These are phyloP conservation scores for Fonsecaea nubica DNA, from an alignment of 2,329 filamentous ascomycete species.

Conservation along the genomic window DNA sequence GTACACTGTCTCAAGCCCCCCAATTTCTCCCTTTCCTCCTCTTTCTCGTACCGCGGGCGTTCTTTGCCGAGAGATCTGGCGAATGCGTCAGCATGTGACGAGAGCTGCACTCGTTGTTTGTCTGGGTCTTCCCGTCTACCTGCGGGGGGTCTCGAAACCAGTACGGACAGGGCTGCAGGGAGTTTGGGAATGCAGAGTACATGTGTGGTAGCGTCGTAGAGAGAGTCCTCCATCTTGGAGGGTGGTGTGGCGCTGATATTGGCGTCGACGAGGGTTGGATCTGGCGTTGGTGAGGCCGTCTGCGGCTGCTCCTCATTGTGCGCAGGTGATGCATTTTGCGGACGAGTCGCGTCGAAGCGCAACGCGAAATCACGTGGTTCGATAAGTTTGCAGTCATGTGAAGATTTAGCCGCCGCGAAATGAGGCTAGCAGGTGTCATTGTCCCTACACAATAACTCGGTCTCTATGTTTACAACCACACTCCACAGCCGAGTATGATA, in stretches of 20 bases:
- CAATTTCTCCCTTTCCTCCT: conserved; percentile 34
- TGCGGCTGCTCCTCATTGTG: background rate
- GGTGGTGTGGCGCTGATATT: background rate
- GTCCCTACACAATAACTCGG: too few relatives aligned
- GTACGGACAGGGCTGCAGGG: conserved; percentile 16
- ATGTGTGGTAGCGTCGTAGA: conserved; percentile 34
- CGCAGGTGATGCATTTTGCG: background rate
- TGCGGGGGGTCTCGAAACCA: conserved; percentile 15
- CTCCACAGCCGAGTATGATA: too few relatives aligned
- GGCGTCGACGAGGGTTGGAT: background rate
- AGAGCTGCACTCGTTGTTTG: conserved; percentile 19
- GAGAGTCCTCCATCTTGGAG: conserved; percentile 27
- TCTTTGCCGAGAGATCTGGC: conserved; percentile 20
- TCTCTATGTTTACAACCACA: too few relatives aligned
- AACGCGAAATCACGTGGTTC: conserved; percentile 1
- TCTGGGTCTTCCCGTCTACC: conserved; percentile 8
- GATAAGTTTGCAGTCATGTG: too few relatives aligned
- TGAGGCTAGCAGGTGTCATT: too few relatives aligned
- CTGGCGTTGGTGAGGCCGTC: background rate
- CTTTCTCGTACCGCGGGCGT: conserved; percentile 30
- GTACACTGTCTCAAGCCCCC: conserved; percentile 30
- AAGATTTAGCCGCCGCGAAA: too few relatives aligned
- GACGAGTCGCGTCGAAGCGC: background rate
- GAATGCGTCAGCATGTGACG: conserved; percentile 24
- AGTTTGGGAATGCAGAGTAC: conserved; percentile 22